A percentile compares a stretch with the other conserved stretches of the same genome.
Conservation (phyloP, 169 alveolate species). For the Babesia ovata region DNA sequence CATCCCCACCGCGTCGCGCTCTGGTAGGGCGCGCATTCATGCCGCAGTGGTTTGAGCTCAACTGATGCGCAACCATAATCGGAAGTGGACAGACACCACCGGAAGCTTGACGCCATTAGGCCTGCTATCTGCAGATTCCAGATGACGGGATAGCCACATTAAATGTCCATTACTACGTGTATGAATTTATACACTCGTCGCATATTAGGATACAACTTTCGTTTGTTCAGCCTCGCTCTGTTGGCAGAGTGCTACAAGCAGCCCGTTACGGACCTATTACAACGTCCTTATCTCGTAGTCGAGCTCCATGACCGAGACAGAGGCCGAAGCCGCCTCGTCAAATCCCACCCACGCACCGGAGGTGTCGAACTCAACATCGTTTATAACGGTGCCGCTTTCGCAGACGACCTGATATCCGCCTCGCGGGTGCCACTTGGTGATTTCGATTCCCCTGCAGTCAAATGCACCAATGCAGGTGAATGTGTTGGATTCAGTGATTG, state of each 20-base stretch:
- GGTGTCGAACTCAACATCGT: constrained; percentile 54
- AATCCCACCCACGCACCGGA: constrained; percentile 69
- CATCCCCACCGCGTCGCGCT: no score
- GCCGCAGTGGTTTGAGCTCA: no score
- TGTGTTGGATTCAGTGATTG: constrained; percentile 26
- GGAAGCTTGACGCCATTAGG: no score
- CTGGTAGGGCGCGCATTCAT: no score
- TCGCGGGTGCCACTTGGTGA: constrained; percentile 51
- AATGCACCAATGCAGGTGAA: constrained; percentile 61
- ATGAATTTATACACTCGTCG: neutral
- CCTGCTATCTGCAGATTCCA: no score
- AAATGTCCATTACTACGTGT: neutral
- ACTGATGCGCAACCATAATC: no score
- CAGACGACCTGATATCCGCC: constrained; percentile 67
- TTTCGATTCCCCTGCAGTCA: constrained; percentile 67
- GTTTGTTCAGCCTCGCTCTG: neutral
- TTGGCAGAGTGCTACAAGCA: neutral
- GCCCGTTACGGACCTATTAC: neutral
- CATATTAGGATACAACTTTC: neutral
- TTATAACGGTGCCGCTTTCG: constrained; percentile 58
- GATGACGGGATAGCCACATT: no score
- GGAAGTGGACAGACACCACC: no score
- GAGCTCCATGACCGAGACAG: constrained; percentile 63
- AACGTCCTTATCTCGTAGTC: constrained; percentile 58
- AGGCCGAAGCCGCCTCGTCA: constrained; percentile 51